These are phyloP conservation scores for Starmerella floris DNA, from an alignment of 805 yeast genomes.

Conservation along the genomic window DNA sequence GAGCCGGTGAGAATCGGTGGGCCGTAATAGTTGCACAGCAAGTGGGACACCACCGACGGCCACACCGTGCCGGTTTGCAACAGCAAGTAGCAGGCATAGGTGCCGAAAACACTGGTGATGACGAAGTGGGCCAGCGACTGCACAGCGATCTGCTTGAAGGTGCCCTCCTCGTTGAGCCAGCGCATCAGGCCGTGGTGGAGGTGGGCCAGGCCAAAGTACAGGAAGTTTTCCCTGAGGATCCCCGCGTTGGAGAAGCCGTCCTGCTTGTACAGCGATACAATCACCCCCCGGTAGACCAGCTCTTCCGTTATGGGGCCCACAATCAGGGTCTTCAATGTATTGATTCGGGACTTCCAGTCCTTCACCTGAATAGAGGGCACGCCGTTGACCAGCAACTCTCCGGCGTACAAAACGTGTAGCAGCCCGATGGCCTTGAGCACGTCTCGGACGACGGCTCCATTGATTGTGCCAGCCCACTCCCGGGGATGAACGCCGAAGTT, in stretches of 20 bases:
- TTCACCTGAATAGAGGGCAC: not conserved
- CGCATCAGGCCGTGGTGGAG: conserved; percentile 55
- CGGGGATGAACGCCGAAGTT: conserved; percentile 1
- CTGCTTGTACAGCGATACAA: conserved; percentile 25
- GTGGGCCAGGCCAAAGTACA: conserved; percentile 66
- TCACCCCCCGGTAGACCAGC: conserved; percentile 45
- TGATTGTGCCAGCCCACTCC: conserved; percentile 7
- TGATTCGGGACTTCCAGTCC: not conserved
- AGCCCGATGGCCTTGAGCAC: not conserved
- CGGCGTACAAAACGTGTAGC: conserved; percentile 8
- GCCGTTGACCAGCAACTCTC: conserved; percentile 7
- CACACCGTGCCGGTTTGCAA: conserved; percentile 42
- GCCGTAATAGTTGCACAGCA: conserved; percentile 57
- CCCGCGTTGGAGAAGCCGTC: conserved; percentile 18
- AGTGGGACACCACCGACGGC: conserved; percentile 47
- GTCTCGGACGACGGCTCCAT: not conserved
- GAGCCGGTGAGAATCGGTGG: conserved; percentile 34
- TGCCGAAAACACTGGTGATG: conserved; percentile 63
- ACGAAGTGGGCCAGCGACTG: conserved; percentile 38
- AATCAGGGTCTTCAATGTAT: conserved; percentile 42
- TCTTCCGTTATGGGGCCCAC: conserved; percentile 76
- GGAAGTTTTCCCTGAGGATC: conserved; percentile 38
- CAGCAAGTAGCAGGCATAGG: conserved; percentile 45
- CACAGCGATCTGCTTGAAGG: conserved; percentile 17
- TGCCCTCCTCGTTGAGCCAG: conserved; percentile 22